These are phyloP conservation scores for Mollisiaceae sp. DNA, from an alignment of 2,329 filamentous ascomycete species.

Conservation along the genomic window DNA sequence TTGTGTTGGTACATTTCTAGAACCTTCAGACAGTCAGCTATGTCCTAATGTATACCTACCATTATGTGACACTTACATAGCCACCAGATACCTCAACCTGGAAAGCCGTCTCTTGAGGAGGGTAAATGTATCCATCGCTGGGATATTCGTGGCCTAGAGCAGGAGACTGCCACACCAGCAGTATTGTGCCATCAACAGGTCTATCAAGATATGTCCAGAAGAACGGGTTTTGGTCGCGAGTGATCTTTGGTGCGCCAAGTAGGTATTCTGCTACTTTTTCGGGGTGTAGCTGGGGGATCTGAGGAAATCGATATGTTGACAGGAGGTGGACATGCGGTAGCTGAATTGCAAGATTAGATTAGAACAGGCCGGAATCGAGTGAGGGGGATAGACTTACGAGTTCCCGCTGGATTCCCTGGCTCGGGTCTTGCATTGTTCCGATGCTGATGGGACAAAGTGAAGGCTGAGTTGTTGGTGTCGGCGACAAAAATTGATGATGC, in stretches of 20 bases:
- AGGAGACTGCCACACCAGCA: conserved; percentile 88
- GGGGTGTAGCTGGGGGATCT: conserved; percentile 71
- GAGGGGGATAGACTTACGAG: conserved; percentile 45
- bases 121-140: conserved; percentile 93
- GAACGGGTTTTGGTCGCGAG: conserved; percentile 84
- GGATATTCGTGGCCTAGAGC: conserved; percentile 73
- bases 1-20: conserved; percentile 89
- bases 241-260: conserved; percentile 81
- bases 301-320: conserved; percentile 81
- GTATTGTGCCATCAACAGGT: conserved; percentile 79
- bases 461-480: not conserved
- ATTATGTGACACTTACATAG: conserved; percentile 56
- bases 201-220: conserved; percentile 91
- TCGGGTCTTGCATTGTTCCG: conserved; percentile 50
- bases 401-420: conserved; percentile 49
- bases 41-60: not conserved
- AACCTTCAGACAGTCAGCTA: conserved; percentile 56
- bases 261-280: conserved; percentile 85
- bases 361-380: conserved; percentile 7
- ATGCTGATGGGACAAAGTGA: conserved; percentile 24
- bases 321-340: conserved; percentile 80
- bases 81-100: conserved; percentile 73
- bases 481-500: not conserved
- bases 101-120: conserved; percentile 77
- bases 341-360: conserved; percentile 22